Percentiles rank a stretch among this genome's conserved stretches.
These are phyloP conservation scores for Salix brachista DNA, from an alignment of 345 rosid genomes.

Conservation along the genomic window DNA sequence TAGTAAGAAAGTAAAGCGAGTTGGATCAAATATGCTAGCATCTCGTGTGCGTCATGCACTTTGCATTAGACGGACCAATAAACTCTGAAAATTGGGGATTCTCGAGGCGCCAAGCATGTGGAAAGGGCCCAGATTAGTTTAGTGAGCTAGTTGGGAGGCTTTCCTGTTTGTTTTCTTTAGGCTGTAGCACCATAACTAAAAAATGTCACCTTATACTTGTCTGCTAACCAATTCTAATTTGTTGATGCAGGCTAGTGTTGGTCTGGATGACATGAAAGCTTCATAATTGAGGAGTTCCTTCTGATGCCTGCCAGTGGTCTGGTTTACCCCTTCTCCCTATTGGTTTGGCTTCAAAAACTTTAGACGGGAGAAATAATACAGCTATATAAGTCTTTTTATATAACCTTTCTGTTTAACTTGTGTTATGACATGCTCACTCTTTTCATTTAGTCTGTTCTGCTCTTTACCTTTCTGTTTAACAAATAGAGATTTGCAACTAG, in stretches of 20 bases:
- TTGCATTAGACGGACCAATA: background rate
- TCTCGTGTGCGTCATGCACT: background rate
- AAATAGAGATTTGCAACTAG: too few species aligned
- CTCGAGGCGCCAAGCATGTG: background rate
- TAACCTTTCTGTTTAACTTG: background rate
- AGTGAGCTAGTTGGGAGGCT: background rate
- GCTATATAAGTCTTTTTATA: background rate
- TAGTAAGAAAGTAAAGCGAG: background rate
- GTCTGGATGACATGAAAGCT: conserved; percentile 86
- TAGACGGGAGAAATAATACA: background rate
- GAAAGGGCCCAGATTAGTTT: background rate
- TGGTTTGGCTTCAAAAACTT: background rate
- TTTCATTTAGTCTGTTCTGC: background rate
- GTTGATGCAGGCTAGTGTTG: conserved; percentile 65
- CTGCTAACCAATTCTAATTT: conserved; percentile 7
- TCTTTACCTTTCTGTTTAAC: background rate
- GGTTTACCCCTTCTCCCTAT: background rate
- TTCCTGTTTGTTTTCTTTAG: background rate
- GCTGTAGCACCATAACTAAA: background rate
- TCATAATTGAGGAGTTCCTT: conserved; percentile 34
- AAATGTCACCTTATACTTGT: background rate
- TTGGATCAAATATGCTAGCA: background rate
- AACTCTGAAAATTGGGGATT: background rate
- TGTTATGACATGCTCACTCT: background rate
- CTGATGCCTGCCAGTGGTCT: background rate